These are phyloP conservation scores for Nematodospora anomalae DNA, from an alignment of 1,139 yeast species.

Conservation along the genomic window DNA sequence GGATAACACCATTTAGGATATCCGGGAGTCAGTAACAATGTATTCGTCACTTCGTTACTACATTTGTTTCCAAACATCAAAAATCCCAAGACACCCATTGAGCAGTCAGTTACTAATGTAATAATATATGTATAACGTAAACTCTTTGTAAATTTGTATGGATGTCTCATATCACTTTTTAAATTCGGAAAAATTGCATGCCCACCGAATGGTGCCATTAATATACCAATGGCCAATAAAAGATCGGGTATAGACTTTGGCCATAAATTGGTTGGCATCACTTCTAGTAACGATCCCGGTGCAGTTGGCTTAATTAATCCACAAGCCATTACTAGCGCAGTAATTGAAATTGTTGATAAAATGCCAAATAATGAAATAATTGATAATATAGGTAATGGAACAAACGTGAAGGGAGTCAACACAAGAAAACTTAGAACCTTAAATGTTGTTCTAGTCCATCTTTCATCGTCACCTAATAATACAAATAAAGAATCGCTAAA, in stretches of 20 bases:
- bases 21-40: conserved; percentile 65
- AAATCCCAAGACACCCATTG: conserved; percentile 80
- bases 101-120: conserved; percentile 67
- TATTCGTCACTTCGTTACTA: conserved; percentile 81
- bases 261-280: conserved; percentile 50
- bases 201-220: conserved; percentile 65
- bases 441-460: conserved; percentile 40
- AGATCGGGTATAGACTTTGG: conserved; percentile 44
- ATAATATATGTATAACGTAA: conserved; percentile 53
- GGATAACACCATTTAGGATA: conserved; percentile 70
- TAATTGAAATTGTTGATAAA: conserved; percentile 45
- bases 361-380: conserved; percentile 48
- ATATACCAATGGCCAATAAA: conserved; percentile 53
- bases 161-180: conserved; percentile 58
- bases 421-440: conserved; percentile 42
- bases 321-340: conserved; percentile 38
- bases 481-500: conserved; percentile 55
- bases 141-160: conserved; percentile 44
- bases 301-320: conserved; percentile 39
- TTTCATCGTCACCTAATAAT: conserved; percentile 37
- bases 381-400: conserved; percentile 46
- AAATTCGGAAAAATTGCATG: conserved; percentile 63
- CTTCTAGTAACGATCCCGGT: conserved; percentile 43
- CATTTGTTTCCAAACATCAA: conserved; percentile 82
- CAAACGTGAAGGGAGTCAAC: conserved; percentile 47